These are phyloP conservation scores for Fusarium palustre DNA, from an alignment of 2,329 filamentous ascomycete genomes.

Conservation along the genomic window DNA sequence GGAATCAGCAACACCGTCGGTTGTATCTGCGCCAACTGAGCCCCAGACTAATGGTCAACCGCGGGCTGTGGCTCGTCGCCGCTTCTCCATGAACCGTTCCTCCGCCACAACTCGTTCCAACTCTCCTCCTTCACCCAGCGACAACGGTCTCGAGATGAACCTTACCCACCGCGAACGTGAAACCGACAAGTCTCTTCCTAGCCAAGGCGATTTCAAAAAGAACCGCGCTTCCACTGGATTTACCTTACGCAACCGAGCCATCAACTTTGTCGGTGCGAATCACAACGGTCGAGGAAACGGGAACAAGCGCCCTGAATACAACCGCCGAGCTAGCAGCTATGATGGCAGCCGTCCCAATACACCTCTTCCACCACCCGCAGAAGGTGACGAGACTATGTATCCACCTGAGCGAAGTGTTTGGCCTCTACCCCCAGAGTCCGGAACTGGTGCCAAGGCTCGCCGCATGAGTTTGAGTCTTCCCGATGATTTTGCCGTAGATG, in stretches of 20 bases:
- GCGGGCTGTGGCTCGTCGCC: conserved; percentile 49
- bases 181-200: conserved; percentile 53
- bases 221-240: conserved; percentile 64
- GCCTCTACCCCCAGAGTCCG: conserved; percentile 73
- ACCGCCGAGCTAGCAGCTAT: conserved; percentile 62
- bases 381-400: conserved; percentile 47
- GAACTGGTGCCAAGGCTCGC: conserved; percentile 82
- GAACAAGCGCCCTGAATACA: conserved; percentile 40
- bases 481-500: conserved; percentile 79
- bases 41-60: conserved; percentile 49
- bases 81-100: conserved; percentile 61
- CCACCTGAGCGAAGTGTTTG: conserved; percentile 63
- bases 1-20: conserved; percentile 45
- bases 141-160: conserved; percentile 59
- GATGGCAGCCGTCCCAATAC: conserved; percentile 53
- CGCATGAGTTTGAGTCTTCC: conserved; percentile 79
- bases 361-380: conserved; percentile 31
- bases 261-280: conserved; percentile 59
- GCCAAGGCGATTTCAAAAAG: conserved; percentile 63
- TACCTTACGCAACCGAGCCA: conserved; percentile 59
- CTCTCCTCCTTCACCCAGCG: conserved; percentile 62
- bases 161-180: conserved; percentile 43
- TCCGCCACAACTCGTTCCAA: conserved; percentile 61
- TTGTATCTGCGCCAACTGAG: conserved; percentile 42
- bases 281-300: conserved; percentile 31